Conservation (phyloP, 768 basidiomycete genomes). For the Asterophora parasitica region DNA sequence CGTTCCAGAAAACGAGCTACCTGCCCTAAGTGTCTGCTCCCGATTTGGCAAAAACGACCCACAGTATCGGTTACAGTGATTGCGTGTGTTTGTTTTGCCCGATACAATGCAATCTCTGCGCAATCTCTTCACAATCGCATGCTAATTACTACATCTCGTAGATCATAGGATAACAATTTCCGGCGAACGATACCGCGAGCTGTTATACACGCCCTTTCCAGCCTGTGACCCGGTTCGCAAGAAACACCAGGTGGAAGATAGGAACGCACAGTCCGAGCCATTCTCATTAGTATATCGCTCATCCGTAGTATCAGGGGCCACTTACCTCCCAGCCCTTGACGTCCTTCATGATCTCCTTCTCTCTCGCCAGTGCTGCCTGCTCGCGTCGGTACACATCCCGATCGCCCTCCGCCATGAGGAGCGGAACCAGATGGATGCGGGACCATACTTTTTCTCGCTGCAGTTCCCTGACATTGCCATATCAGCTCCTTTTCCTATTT, state of each 20-base stretch:
- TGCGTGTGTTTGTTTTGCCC: slow-evolving; percentile 1
- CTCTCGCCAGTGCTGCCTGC: slow-evolving; percentile 71
- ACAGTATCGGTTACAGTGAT: background rate
- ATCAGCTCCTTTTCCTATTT: slow-evolving; percentile 39
- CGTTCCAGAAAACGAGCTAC: background rate
- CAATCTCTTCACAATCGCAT: background rate
- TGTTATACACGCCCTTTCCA: slow-evolving; percentile 85
- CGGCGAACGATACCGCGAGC: slow-evolving; percentile 57
- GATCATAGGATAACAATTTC: slow-evolving; percentile 33
- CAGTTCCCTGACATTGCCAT: slow-evolving; percentile 71
- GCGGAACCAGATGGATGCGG: slow-evolving; percentile 87
- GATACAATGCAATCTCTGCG: background rate
- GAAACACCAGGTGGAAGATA: slow-evolving; percentile 12
- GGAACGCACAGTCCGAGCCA: slow-evolving; percentile 20
- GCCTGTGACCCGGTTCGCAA: slow-evolving; percentile 40
- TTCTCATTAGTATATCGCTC: slow-evolving; percentile 15
- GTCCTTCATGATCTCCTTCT: slow-evolving; percentile 92
- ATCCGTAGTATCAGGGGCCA: slow-evolving; percentile 20
- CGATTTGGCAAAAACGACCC: slow-evolving; percentile 7
- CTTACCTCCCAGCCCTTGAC: slow-evolving; percentile 93
- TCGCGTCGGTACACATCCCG: slow-evolving; percentile 81
- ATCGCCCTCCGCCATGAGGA: slow-evolving; percentile 91
- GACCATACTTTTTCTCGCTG: slow-evolving; percentile 93
- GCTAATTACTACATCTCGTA: background rate
- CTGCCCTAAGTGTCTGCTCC: slow-evolving; percentile 2